Evolutionary conservation across 805 yeast species (phyloP).

Genomic region (Candida ascalaphidarum): DNA sequence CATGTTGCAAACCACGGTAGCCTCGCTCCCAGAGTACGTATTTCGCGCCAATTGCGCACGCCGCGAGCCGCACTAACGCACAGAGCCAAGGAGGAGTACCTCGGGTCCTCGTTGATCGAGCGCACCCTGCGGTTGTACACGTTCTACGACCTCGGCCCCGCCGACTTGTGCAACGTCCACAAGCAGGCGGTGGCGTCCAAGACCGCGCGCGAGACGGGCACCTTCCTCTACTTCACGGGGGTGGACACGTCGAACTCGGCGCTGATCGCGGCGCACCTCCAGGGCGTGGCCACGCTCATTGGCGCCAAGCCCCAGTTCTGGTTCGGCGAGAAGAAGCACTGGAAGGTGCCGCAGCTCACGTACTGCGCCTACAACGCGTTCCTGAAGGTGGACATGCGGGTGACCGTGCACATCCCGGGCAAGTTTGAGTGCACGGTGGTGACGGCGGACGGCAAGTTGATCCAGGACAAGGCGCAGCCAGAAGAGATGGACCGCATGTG

Average conservation of each 20-base stretch:
- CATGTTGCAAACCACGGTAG: slow-evolving; percentile 28
- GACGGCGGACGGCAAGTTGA: slow-evolving; percentile 43
- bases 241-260: slow-evolving; percentile 71
- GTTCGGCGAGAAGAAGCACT: slow-evolving; percentile 69
- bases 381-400: slow-evolving; percentile 59
- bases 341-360: slow-evolving; percentile 64
- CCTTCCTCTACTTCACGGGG: slow-evolving; percentile 69
- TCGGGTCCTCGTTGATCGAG: slow-evolving; percentile 55
- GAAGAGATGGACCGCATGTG: slow-evolving; percentile 48
- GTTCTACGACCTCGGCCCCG: slow-evolving; percentile 66
- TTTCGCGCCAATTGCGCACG: background rate
- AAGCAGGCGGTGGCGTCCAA: slow-evolving; percentile 33
- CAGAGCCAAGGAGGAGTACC: slow-evolving; percentile 43
- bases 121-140: slow-evolving; percentile 52
- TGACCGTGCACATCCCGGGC: slow-evolving; percentile 71
- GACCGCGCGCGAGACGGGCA: slow-evolving; percentile 47
- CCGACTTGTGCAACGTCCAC: slow-evolving; percentile 48
- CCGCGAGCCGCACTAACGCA: slow-evolving; percentile 9
- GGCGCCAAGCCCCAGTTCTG: slow-evolving; percentile 56
- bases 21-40: slow-evolving; percentile 32
- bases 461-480: slow-evolving; percentile 38
- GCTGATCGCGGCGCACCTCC: slow-evolving; percentile 67
- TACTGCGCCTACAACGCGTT: slow-evolving; percentile 59
- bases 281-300: slow-evolving; percentile 57
- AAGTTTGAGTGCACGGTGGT: slow-evolving; percentile 49